These are phyloP conservation scores for Phytophthora uliginosa DNA, from an alignment of 352 stramenopile species.

Conservation along the genomic window DNA sequence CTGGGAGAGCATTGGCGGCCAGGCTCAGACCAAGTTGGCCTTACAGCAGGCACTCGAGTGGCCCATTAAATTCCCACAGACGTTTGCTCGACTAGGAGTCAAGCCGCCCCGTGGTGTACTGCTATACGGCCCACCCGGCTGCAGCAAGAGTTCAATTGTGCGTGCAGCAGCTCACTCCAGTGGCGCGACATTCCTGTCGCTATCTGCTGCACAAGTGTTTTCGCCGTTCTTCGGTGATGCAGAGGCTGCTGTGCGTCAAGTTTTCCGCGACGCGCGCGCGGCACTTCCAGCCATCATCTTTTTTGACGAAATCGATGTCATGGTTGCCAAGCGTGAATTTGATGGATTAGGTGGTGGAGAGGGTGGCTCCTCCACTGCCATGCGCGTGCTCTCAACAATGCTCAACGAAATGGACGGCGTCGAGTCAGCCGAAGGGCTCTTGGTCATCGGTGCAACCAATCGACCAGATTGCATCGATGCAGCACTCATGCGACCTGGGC, in stretches of 20 bases:
- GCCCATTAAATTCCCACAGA: slow-evolving; percentile 83
- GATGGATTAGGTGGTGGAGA: slow-evolving; percentile 46
- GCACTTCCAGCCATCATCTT: slow-evolving; percentile 94
- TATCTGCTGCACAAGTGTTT: slow-evolving; percentile 91
- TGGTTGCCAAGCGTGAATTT: slow-evolving; percentile 87
- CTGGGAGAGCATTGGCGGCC: slow-evolving; percentile 85
- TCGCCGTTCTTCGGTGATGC: slow-evolving; percentile 92
- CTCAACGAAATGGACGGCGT: slow-evolving; percentile 99
- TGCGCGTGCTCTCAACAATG: slow-evolving; percentile 97
- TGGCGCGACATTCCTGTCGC: slow-evolving; percentile 86
- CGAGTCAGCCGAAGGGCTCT: slow-evolving; percentile 93
- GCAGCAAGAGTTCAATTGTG: slow-evolving; percentile 93
- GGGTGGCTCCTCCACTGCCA: slow-evolving; percentile 67
- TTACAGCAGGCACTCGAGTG: slow-evolving; percentile 91
- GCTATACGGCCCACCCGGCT: slow-evolving; percentile 92
- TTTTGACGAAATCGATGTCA: slow-evolving; percentile 91
- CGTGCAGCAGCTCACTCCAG: slow-evolving; percentile 81
- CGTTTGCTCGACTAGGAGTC: slow-evolving; percentile 78
- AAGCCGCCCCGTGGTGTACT: slow-evolving; percentile 85
- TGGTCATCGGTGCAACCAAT: slow-evolving; percentile 99
- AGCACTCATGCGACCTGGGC: slow-evolving; percentile 96
- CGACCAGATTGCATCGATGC: slow-evolving; percentile 98
- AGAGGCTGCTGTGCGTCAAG: slow-evolving; percentile 83
- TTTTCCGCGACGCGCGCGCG: slow-evolving; percentile 81
- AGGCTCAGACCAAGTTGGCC: slow-evolving; percentile 75